A percentile compares a stretch with the other conserved stretches of the same genome.
These are phyloP conservation scores for Babesia ovata DNA, from an alignment of 169 alveolate genomes.

Conservation along the genomic window DNA sequence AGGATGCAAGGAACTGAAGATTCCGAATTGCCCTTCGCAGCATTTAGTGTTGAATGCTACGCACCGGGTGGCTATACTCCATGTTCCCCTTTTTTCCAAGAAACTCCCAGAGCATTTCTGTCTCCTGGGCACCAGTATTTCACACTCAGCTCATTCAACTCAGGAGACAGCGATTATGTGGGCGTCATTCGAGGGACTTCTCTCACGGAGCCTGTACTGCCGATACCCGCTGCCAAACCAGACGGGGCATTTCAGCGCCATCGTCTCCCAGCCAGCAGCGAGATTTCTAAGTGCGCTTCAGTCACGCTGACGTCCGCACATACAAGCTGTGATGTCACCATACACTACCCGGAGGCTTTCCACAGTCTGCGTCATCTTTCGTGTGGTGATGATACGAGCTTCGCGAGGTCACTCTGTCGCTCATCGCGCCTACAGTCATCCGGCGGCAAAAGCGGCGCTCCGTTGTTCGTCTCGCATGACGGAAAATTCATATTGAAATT, in stretches of 20 bases:
- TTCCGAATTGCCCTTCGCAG: neutral
- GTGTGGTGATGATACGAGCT: slow-evolving; percentile 58
- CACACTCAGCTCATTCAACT: neutral
- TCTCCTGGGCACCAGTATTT: neutral
- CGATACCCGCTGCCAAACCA: neutral
- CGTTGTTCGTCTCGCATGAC: slow-evolving; percentile 58
- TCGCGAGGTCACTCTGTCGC: slow-evolving; percentile 55
- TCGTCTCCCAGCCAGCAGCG: neutral
- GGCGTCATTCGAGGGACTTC: neutral
- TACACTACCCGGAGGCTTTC: slow-evolving; percentile 46
- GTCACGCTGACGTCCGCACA: neutral
- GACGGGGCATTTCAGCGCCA: neutral
- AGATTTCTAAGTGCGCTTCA: neutral
- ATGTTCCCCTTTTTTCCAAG: neutral
- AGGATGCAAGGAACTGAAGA: neutral
- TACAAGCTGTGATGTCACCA: slow-evolving; percentile 18
- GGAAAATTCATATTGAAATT: slow-evolving; percentile 56
- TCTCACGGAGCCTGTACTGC: neutral
- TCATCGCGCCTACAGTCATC: slow-evolving; percentile 32
- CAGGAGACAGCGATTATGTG: neutral
- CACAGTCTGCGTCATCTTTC: slow-evolving; percentile 38
- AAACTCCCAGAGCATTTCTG: neutral
- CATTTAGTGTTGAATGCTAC: neutral
- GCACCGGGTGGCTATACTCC: neutral
- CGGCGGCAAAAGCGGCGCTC: slow-evolving; percentile 71